These are phyloP conservation scores for Lophium mytilinum DNA, from an alignment of 495 filamentous ascomycete species.

Conservation along the genomic window DNA sequence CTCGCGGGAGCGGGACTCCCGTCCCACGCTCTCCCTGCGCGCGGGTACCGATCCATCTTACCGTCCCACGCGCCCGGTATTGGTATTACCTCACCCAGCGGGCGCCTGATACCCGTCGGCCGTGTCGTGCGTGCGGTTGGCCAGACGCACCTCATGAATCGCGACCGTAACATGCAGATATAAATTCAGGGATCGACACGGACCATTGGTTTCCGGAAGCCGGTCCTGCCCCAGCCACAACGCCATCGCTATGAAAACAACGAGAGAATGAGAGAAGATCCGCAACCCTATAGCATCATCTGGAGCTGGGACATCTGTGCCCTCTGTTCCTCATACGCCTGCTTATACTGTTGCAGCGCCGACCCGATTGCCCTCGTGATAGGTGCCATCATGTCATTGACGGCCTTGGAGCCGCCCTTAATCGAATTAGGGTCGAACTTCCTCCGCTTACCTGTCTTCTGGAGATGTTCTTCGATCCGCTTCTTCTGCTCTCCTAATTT, in stretches of 20 bases:
- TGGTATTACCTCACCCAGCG: too few relatives aligned
- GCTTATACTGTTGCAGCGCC: constrained; percentile 56
- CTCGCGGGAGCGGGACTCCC: too few relatives aligned
- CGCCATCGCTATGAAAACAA: constrained; percentile 15
- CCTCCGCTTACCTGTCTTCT: constrained; percentile 61
- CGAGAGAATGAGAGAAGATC: not conserved
- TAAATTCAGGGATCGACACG: constrained; percentile 5
- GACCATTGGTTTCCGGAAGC: not conserved
- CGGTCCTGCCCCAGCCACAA: not conserved
- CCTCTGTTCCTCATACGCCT: constrained; percentile 52
- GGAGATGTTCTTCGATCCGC: constrained; percentile 57
- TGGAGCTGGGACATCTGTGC: constrained; percentile 3
- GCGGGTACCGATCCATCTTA: too few relatives aligned
- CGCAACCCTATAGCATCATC: not conserved
- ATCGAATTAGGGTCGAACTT: constrained; percentile 56
- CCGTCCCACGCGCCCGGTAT: too few relatives aligned
- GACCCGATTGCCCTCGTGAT: constrained; percentile 57
- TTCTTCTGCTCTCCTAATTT: constrained; percentile 52
- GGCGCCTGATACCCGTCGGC: too few relatives aligned
- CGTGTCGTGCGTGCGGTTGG: not conserved
- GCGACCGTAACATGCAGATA: not conserved
- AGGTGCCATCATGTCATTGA: constrained; percentile 64
- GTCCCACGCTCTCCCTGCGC: too few relatives aligned
- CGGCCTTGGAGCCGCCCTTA: constrained; percentile 66
- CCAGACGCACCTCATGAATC: not conserved